Conservation (phyloP, 371 early-diverging fungal species). For the Rhizopus sp. region DNA sequence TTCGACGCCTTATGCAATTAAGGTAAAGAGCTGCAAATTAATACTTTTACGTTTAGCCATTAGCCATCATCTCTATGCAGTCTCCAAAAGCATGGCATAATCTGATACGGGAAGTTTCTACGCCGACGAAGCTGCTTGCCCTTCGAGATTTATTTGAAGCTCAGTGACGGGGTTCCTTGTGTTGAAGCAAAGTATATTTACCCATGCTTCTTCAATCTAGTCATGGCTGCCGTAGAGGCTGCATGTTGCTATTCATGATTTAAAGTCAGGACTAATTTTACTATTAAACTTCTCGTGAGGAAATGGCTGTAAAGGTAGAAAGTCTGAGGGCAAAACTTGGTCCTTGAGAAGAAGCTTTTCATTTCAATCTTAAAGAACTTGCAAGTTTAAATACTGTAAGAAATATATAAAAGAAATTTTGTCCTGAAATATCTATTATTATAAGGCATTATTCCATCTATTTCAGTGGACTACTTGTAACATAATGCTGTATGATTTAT, state of each 20-base stretch:
- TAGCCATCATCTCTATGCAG: not conserved
- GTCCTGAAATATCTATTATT: too few relatives aligned
- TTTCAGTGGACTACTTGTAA: too few relatives aligned
- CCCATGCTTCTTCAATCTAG: not conserved
- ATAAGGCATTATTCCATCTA: too few relatives aligned
- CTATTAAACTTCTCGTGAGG: constrained; percentile 11
- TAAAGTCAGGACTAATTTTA: not conserved
- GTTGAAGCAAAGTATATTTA: not conserved
- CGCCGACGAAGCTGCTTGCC: constrained; percentile 1
- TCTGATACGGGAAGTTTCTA: not conserved
- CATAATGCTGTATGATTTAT: too few relatives aligned
- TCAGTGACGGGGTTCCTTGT: not conserved
- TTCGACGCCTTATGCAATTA: not conserved
- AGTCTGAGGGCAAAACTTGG: constrained; percentile 7
- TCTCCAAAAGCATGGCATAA: not conserved
- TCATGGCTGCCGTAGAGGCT: not conserved
- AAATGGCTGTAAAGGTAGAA: constrained; percentile 4
- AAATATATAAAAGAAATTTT: too few relatives aligned
- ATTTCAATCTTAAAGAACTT: not conserved
- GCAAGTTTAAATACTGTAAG: constrained; percentile 2
- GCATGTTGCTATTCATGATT: not conserved
- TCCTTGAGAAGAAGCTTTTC: constrained; percentile 3
- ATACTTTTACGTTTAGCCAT: not conserved
- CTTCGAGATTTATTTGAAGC: not conserved
- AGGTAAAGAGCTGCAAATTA: not conserved